Percentiles rank a stretch among this genome's conserved stretches.
These are phyloP conservation scores for Hypoxylon crocopeplum DNA, from an alignment of 495 filamentous ascomycete species.

Conservation along the genomic window DNA sequence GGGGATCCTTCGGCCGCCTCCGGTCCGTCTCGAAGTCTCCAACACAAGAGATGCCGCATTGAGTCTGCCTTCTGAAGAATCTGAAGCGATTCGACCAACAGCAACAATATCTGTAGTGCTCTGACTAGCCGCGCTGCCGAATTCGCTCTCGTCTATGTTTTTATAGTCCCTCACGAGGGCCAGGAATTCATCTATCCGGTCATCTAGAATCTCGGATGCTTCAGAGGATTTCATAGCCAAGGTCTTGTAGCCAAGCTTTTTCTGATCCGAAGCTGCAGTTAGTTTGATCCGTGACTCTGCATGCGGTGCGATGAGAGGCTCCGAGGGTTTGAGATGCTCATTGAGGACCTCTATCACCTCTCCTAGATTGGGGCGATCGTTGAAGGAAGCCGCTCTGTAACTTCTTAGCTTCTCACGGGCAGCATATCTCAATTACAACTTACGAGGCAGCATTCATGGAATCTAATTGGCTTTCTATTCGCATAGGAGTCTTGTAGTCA, in stretches of 20 bases:
- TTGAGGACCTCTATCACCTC: constrained; percentile 84
- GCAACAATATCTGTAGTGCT: constrained; percentile 87
- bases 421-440: constrained; percentile 9
- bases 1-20: constrained; percentile 79
- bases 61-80: constrained; percentile 80
- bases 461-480: constrained; percentile 49
- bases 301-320: constrained; percentile 74
- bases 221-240: constrained; percentile 94
- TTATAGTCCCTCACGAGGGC: constrained; percentile 74
- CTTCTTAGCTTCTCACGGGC: constrained; percentile 13
- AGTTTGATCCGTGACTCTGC: constrained; percentile 80
- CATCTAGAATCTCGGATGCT: constrained; percentile 89
- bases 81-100: constrained; percentile 88
- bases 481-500: constrained; percentile 50
- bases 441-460: constrained; percentile 48
- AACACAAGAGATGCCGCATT: constrained; percentile 84
- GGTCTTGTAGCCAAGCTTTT: constrained; percentile 88
- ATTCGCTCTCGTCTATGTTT: constrained; percentile 76
- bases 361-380: constrained; percentile 75
- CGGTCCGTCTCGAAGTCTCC: constrained; percentile 85
- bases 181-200: constrained; percentile 90
- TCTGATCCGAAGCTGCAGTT: constrained; percentile 80
- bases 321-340: constrained; percentile 69
- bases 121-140: constrained; percentile 85
- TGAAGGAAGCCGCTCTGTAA: constrained; percentile 64